These are phyloP conservation scores for Arthrocladium fulminans DNA, from an alignment of 2,329 filamentous ascomycete species.

Conservation along the genomic window DNA sequence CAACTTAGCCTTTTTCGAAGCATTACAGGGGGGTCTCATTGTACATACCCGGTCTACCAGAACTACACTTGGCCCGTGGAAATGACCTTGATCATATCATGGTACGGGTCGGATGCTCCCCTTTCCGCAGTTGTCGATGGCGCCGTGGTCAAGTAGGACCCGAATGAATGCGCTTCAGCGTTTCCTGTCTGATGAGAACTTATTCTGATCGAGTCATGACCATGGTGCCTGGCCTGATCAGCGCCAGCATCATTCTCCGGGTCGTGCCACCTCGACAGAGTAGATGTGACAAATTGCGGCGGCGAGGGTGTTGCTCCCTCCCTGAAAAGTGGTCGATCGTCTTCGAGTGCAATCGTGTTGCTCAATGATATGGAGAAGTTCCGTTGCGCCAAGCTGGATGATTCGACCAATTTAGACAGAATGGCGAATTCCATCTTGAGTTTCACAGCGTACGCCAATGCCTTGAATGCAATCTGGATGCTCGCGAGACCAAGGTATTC, in stretches of 20 bases:
- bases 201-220: not conserved
- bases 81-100: slow-evolving; percentile 6
- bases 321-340: not conserved
- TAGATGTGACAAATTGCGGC: not conserved
- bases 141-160: not conserved
- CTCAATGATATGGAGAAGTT: not conserved
- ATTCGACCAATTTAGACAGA: slow-evolving; percentile 36
- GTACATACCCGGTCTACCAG: not conserved
- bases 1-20: too few species aligned
- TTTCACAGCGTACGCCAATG: slow-evolving; percentile 31
- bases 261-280: not conserved
- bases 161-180: not conserved
- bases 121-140: not conserved
- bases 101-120: slow-evolving; percentile 1
- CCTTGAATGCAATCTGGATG: slow-evolving; percentile 35
- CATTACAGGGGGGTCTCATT: too few species aligned
- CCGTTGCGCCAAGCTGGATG: slow-evolving; percentile 2
- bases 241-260: not conserved
- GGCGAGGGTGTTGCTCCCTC: not conserved
- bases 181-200: not conserved
- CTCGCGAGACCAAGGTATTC: slow-evolving; percentile 33
- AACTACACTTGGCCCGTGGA: not conserved
- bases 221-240: not conserved
- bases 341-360: slow-evolving; percentile 1
- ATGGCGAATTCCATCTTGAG: slow-evolving; percentile 49